Conservation (phyloP, 78 protist species). For the Guillardia theta region DNA sequence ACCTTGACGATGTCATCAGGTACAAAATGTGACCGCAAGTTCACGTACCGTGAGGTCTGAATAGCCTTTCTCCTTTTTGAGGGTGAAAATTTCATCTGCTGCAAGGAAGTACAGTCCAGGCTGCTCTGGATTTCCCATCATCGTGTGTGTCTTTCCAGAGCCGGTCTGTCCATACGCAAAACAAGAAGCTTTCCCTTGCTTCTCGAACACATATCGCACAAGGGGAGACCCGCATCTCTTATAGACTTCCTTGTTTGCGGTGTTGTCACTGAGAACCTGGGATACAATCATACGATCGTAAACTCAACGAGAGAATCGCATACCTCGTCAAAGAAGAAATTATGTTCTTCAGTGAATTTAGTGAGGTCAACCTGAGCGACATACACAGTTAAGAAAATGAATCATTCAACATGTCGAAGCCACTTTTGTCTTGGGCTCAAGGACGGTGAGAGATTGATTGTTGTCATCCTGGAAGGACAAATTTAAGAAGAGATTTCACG, state of each 20-base stretch:
- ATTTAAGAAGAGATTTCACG: background rate
- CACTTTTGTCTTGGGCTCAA: slow-evolving; percentile 41
- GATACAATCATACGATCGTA: background rate
- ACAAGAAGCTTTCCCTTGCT: slow-evolving; percentile 37
- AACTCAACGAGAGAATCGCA: background rate
- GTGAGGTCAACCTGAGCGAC: too few relatives aligned
- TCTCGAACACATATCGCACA: background rate
- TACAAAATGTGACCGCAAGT: too few relatives aligned
- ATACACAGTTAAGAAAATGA: too few relatives aligned
- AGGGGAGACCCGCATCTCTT: background rate
- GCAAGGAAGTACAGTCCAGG: slow-evolving; percentile 23
- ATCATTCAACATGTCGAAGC: too few relatives aligned
- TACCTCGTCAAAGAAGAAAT: slow-evolving; percentile 36
- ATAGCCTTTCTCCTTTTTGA: background rate
- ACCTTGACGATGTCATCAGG: too few relatives aligned
- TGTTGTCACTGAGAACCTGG: background rate
- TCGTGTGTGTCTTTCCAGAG: slow-evolving; percentile 33
- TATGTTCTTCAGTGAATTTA: background rate
- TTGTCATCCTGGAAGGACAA: background rate
- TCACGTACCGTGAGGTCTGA: background rate
- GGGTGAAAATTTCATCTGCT: background rate
- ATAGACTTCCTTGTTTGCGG: background rate
- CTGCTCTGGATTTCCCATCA: slow-evolving; percentile 25
- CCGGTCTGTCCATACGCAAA: slow-evolving; percentile 39
- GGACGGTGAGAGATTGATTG: background rate